phyloP scores from a whole-genome alignment of 306 rosid species.

The Lagenaria siceraria region DNA sequence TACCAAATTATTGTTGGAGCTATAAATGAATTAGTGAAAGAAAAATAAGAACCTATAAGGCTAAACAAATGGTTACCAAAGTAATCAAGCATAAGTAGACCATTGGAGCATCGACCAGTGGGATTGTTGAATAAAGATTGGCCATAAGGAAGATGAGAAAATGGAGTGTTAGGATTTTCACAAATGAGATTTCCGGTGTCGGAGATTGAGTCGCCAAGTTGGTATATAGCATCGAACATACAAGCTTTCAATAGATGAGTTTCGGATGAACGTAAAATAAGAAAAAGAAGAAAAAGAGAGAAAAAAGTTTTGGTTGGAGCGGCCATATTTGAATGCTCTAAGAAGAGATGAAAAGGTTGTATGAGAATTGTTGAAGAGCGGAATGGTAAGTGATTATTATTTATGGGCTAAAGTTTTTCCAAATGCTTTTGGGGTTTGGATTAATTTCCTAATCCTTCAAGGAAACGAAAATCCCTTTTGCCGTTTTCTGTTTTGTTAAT shows the following conservation, averaged over 20 bases:
- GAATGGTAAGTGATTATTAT: no score
- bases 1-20: no score
- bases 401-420: no score
- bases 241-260: neutral
- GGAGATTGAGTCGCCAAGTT: slow-evolving; percentile 8
- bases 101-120: slow-evolving; percentile 14
- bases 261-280: neutral
- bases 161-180: slow-evolving; percentile 1
- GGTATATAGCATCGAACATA: slow-evolving; percentile 1
- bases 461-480: no score
- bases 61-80: neutral
- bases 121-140: slow-evolving; percentile 7
- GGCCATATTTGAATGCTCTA: neutral
- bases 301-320: neutral
- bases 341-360: neutral
- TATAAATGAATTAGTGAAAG: no score
- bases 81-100: slow-evolving; percentile 9
- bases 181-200: slow-evolving; percentile 13
- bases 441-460: no score
- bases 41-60: neutral
- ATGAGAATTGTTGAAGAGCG: no score
- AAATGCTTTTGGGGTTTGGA: no score
- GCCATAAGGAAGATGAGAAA: slow-evolving; percentile 5
- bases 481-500: no score
- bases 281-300: neutral